These are phyloP conservation scores for Hericium erinaceus DNA, from an alignment of 768 basidiomycete genomes.

Conservation along the genomic window DNA sequence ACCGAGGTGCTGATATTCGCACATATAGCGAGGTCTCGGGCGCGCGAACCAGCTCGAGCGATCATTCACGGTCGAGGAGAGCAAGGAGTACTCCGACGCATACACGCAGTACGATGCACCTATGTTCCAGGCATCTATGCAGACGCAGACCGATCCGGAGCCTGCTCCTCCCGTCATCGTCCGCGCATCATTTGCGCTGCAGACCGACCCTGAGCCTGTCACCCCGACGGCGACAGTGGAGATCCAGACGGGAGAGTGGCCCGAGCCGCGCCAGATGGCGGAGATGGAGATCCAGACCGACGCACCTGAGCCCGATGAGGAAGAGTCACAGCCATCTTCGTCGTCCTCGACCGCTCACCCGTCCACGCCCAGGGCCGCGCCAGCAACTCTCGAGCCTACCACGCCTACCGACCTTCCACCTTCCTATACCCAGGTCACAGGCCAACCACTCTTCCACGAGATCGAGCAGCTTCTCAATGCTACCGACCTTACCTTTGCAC, in stretches of 20 bases:
- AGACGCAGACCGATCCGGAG: conserved; percentile 56
- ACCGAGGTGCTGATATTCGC: not conserved
- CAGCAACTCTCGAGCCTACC: not conserved
- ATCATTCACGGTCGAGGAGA: conserved; percentile 40
- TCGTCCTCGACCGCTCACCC: conserved; percentile 68
- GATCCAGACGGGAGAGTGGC: conserved; percentile 20
- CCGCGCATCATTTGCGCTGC: conserved; percentile 39
- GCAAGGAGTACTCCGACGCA: conserved; percentile 69
- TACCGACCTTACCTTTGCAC: conserved; percentile 10
- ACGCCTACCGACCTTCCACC: conserved; percentile 55
- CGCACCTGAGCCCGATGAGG: conserved; percentile 32
- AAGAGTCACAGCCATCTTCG: conserved; percentile 31
- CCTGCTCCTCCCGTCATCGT: conserved; percentile 30
- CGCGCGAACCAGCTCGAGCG: conserved; percentile 42
- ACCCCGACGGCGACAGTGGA: not conserved
- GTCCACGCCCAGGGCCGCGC: conserved; percentile 51
- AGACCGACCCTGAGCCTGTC: conserved; percentile 28
- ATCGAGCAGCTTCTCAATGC: conserved; percentile 10
- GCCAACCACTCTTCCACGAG: conserved; percentile 18
- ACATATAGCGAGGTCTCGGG: conserved; percentile 33
- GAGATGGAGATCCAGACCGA: conserved; percentile 64
- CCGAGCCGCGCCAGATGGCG: conserved; percentile 21
- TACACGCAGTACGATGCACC: conserved; percentile 60
- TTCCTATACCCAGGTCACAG: conserved; percentile 55
- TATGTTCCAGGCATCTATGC: conserved; percentile 36